Evolutionary conservation across 2,329 filamentous ascomycete species (phyloP), one percentile per base, ranked within the genome.

Genomic region (Claviceps capensis): DNA sequence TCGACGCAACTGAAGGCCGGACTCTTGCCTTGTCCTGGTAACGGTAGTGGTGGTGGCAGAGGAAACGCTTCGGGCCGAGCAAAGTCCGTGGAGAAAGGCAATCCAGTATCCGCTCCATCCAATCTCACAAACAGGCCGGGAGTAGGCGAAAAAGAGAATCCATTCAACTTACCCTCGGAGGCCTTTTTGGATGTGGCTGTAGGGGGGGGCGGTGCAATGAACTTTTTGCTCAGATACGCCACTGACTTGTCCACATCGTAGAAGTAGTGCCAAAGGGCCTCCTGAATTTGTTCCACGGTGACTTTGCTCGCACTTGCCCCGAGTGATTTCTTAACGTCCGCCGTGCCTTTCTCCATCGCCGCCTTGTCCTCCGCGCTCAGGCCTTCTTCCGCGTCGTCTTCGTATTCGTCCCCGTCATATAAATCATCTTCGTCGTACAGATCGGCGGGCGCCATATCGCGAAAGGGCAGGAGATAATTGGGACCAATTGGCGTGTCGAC

Each of bases 241-340:
- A 94, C 84, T 1, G 88, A 82, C 67, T 95, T 95, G 53, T 82
- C 85, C 34, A 95, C 75, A 61, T 98, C 90, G 65, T 90, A 97
- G 66, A 91, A 97, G 67, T 96, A 96, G 68, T 98, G 82, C 88
- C 89, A 97, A 16, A 98, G 69, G 0, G 90, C 79, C 55, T 97
- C 91, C 65, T 95, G 82, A 56, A 96, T 91, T 63, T 95, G 85
- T 40, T 62, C 66, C 46, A 66, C 69, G 38, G 74, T 77, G 59
- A 83, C 74, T 55, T 78, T 81, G 57, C 69, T 69, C 36, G 75
- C 72, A 54, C 79, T 73, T 9, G 70, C 66, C 6, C 81, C 84
- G n/a, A 95, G 72, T 8, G 77, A 75, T 55, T 74, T 73, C 53
- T 79, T 76, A 38, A 94, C 85, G 57, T 83, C 75, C 41, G 75